Evolutionary conservation across 805 yeast species (phyloP), one percentile per base, ranked within the genome.

Genomic region (Kluyveromyces nonfermentans): DNA sequence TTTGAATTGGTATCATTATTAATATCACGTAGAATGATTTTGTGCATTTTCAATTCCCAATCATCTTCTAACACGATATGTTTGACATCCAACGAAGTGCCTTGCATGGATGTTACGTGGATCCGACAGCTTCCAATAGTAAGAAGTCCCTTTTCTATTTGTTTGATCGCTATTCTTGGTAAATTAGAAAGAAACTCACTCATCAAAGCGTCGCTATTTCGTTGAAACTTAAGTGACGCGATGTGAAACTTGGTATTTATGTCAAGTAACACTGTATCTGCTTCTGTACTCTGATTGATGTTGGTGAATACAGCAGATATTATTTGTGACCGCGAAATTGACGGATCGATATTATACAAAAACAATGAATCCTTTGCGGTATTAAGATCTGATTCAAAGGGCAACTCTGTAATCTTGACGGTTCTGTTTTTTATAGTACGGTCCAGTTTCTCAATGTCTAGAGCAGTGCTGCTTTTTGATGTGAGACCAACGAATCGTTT

Each of bases 301-400:
- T 10, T 33, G 2, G 18, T 66, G 44, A 82, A 77, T 48, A 60
- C 69, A 7, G 76, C 76, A 15, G 75, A 57, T 14, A 87, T 65
- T 42, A 65, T 64, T 60, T 28, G 34, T 9, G 78, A 80, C 52
- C 81, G 86, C 0, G 94, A 82, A 6, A 82, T 56, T 14, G 78
- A 77, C 4, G 77, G 75, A 46, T 74, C 80, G 16, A 86, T 68
- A 1, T 96, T 96, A 62, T 80, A 85, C 16, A 88, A 56, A 57
- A 88, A 87, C 42, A 87, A 73, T 0, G 88, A 73, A 42, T 18
- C 41, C 21, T 6, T 38, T 4, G 34, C 18, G 6, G 18, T 9
- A 16, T 30, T 38, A 6, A 38, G 10, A 19, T 18, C 15, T 14
- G 41, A 30, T 9, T 38, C 18, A 31, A 25, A 38, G 7, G 41